Evolutionary conservation across 2,329 filamentous ascomycete genomes (phyloP).

Genomic region (Venturia carpophila): DNA sequence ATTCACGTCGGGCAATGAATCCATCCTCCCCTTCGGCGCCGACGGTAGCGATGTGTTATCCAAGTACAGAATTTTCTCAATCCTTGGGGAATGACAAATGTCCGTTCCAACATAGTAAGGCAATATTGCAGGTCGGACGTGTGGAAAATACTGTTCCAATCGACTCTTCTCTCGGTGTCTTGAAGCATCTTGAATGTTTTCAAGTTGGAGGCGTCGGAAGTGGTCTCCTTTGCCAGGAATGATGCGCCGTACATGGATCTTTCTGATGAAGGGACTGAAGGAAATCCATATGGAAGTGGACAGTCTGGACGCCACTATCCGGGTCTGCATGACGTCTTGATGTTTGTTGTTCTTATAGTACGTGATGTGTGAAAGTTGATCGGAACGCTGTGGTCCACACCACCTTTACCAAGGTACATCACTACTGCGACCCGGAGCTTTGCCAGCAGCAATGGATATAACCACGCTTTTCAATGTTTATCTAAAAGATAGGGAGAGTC

Average conservation of each 20-base stretch:
- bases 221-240: not conserved
- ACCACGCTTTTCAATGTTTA: constrained; percentile 9
- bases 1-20: not conserved
- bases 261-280: not conserved
- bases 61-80: constrained; percentile 48
- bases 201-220: not conserved
- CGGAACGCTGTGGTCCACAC: too few species aligned
- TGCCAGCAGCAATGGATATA: constrained; percentile 15
- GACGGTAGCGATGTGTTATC: not conserved
- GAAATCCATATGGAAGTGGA: not conserved
- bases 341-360: not conserved
- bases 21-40: not conserved
- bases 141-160: not conserved
- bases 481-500: not conserved
- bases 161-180: not conserved
- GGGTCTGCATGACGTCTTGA: not conserved
- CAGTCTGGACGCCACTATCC: not conserved
- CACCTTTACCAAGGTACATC: too few species aligned
- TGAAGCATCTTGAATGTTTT: not conserved
- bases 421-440: too few species aligned
- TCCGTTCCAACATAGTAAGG: constrained; percentile 67
- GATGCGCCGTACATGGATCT: not conserved
- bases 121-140: constrained; percentile 50
- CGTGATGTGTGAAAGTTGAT: too few species aligned
- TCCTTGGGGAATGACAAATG: constrained; percentile 62